Evolutionary conservation across 805 yeast genomes (phyloP).

Genomic region (Maudiozyma saulgeensis): DNA sequence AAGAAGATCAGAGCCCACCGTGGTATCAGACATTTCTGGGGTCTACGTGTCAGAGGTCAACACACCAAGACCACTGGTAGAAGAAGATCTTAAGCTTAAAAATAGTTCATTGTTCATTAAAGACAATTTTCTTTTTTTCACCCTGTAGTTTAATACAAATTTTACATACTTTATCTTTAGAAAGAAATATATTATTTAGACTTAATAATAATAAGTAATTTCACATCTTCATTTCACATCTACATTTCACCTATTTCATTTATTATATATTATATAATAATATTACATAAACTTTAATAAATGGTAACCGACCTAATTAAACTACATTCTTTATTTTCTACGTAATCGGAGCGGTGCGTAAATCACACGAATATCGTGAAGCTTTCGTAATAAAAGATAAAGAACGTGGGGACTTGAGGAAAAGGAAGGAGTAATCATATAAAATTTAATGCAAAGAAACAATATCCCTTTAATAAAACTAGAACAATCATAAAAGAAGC

Average conservation of each 20-base stretch:
- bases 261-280: no score
- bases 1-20: constrained; percentile 99
- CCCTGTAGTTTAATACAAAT: neutral
- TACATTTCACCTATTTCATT: neutral
- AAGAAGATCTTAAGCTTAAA: constrained; percentile 41
- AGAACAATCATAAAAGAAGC: no score
- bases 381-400: no score
- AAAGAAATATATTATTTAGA: neutral
- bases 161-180: constrained; percentile 1
- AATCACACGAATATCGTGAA: no score
- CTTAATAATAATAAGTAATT: neutral
- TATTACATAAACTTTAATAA: no score
- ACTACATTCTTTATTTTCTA: no score
- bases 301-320: no score
- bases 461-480: no score
- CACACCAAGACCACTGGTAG: constrained; percentile 99
- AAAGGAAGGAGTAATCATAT: no score
- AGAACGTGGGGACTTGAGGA: no score
- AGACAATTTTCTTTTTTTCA: neutral
- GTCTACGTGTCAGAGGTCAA: constrained; percentile 99
- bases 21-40: constrained; percentile 99
- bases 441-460: no score
- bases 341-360: no score
- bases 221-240: neutral
- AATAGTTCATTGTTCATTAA: neutral